Evolutionary conservation across 2,329 filamentous ascomycete genomes (phyloP), one percentile per base, ranked within the genome.

Genomic region (Massarina eburnea): DNA sequence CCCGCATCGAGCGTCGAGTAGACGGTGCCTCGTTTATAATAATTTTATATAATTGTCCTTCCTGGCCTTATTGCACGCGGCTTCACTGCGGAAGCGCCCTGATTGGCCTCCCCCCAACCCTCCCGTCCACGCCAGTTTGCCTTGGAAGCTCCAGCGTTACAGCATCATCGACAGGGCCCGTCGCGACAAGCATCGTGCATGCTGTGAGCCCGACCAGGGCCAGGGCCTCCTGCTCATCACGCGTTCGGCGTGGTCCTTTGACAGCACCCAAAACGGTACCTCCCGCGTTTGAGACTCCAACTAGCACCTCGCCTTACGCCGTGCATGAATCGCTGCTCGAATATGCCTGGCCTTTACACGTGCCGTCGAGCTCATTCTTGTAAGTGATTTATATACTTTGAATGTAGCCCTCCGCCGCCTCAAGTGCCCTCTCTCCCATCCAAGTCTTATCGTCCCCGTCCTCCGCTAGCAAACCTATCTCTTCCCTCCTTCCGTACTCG

Each of bases 261-360:
- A 68, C 62, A 66, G 63, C 64, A 55, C 64, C 66, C 61, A 65
- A 69, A 66, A 58, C 65, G 66, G 67, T 58, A 61, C 55, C 61
- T 62, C 63, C 65, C 67, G 67, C 61, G 67, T 68, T 67, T 69
- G 66, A 68, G 63, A 58, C 59, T 61, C 62, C 57, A 59, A 58
- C 62, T 66, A 66, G 58, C 56, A 51, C 60, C 56, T 62, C 50
- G 58, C 59, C 57, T 45, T 66, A 61, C 56, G 54, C 56, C 54
- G 58, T 66, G 65, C 66, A 67, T 63, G 58, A 64, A 55, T 57
- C 62, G 48, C 46, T 54, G 59, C 51, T 64, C 44, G 54, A 61
- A 64, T 65, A 55, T 62, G 51, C 62, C 57, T 61, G 17, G 58
- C 50, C 55, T 59, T 56, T 65, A 61, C 63, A 68, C 62, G 63